These are phyloP conservation scores for Triticum dicoccoides DNA, from an alignment of 176 grass and related monocot species.

Conservation along the genomic window DNA sequence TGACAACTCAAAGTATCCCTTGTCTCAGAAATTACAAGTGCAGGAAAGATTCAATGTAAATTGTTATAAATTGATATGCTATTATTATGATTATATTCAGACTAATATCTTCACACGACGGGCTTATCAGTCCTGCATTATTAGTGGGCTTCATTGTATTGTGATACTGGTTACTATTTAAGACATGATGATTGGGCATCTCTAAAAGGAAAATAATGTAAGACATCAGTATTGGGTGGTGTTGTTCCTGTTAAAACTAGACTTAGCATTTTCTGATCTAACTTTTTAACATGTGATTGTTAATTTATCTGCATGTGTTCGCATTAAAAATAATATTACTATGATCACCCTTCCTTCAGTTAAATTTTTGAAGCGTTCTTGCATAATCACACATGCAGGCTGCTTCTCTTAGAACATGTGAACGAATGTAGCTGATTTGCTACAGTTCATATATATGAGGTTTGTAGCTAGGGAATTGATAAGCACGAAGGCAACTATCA, in stretches of 20 bases:
- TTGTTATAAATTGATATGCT: not conserved
- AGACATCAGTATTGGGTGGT: not conserved
- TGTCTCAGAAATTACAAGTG: not conserved
- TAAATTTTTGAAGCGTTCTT: not conserved
- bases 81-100: not conserved
- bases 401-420: not conserved
- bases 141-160: not conserved
- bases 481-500: not conserved
- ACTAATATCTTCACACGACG: not conserved
- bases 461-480: constrained; percentile 14
- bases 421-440: not conserved
- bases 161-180: not conserved
- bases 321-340: not conserved
- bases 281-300: not conserved
- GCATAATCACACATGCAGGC: not conserved
- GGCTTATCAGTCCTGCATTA: not conserved
- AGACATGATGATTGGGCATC: constrained; percentile 7
- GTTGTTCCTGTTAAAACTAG: not conserved
- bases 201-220: not conserved
- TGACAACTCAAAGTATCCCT: constrained; percentile 21
- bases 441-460: not conserved
- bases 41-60: constrained; percentile 23
- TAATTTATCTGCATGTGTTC: not conserved
- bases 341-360: not conserved
- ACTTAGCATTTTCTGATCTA: not conserved